A percentile compares a stretch with the other conserved stretches of the same genome.
phyloP scores from a whole-genome alignment of 768 basidiomycete genomes.

The Dentipellis sp. region DNA sequence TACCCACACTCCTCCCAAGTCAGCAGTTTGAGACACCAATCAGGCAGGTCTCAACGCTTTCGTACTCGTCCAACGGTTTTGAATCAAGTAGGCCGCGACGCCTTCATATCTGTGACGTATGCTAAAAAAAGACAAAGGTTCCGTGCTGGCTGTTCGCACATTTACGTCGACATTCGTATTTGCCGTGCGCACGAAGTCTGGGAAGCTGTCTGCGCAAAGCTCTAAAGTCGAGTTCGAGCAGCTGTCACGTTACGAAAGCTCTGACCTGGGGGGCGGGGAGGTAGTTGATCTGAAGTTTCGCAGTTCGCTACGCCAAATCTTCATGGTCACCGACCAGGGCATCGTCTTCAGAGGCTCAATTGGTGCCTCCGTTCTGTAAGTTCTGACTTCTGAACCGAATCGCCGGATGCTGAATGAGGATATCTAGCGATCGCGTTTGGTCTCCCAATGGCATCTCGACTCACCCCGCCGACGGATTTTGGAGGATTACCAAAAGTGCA shows the following conservation, averaged over 20 bases:
- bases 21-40: conserved; percentile 59
- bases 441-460: background rate
- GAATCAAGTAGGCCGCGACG: background rate
- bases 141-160: conserved; percentile 37
- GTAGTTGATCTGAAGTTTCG: conserved; percentile 40
- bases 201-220: background rate
- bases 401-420: background rate
- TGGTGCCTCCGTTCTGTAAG: background rate
- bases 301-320: background rate
- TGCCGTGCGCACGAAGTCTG: background rate
- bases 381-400: background rate
- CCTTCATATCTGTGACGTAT: conserved; percentile 4
- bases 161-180: conserved; percentile 25
- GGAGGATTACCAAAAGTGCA: conserved; percentile 37
- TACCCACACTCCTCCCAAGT: conserved; percentile 31
- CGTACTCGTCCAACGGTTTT: background rate
- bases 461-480: conserved; percentile 30
- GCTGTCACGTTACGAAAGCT: conserved; percentile 17
- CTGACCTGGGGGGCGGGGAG: conserved; percentile 30
- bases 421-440: conserved; percentile 3
- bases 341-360: conserved; percentile 2
- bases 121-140: conserved; percentile 4
- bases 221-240: conserved; percentile 1
- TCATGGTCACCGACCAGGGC: conserved; percentile 5
- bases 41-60: conserved; percentile 35